Evolutionary conservation across 2,329 filamentous ascomycete genomes (phyloP), one percentile per base, ranked within the genome.

Genomic region (Thelonectria rubi): DNA sequence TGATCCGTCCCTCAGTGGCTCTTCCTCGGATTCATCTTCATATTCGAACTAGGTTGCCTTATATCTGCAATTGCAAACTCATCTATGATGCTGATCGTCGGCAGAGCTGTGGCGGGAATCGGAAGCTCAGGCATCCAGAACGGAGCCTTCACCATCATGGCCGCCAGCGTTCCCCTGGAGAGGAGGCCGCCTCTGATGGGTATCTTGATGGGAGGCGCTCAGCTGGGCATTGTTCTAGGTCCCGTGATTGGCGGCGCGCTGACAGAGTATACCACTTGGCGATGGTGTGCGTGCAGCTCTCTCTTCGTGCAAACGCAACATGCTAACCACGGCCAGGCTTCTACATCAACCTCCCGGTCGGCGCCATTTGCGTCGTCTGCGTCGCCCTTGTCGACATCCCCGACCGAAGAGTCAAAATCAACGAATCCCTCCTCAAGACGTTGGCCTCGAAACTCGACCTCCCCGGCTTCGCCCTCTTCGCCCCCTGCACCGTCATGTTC

Each of bases 11-110:
- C 21, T 26, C 20, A 75, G 65, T 71, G 72, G 70, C 61, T 67
- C 3, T 76, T 75, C 47, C 57, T 75, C 9, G 60, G 53, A 7
- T 72, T 73, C 47, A 66, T 77, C 11, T 65, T 75, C 42, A 21
- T 77, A 0, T 77, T 77, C 34, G 72, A 77, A 24, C 8, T 74
- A 12, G 84, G 84, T 1, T 82, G 78, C 11, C 67, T 84, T 1
- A 75, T 86, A 15, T 85, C 83, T 58, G 84, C 67, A 68, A 21
- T 78, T 69, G 80, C 82, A 0, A 75, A 69, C 0, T 80, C 74
- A n/a, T 81, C 79, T 0, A 71, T 71, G 1, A 79, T 80, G 74
- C 75, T 86, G 46, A 85, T 86, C 56, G 69, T 84, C 7, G 83
- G 83, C 1, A 75, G 83, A 24, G 81, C 81, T 1, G 68, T 85